Base-by-base conservation (phyloP, 176 grass and related monocot species). In the Cocos nucifera region DNA sequence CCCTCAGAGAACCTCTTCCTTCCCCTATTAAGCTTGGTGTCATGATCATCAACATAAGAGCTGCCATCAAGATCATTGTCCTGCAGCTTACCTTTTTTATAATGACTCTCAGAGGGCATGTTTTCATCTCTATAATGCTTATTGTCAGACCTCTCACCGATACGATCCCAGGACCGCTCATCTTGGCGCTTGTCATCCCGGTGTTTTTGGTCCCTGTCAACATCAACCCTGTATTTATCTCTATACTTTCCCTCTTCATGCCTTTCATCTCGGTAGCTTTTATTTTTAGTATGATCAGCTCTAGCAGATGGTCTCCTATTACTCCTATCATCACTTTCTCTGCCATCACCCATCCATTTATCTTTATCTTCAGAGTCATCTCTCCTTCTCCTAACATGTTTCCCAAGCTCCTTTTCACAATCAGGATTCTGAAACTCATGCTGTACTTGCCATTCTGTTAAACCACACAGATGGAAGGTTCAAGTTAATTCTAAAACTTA, bases 1-100 rank as follows among this genome's bases (percentile, higher is more conserved):
- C 80, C 82, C 57, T 86, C 63, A 56, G 61, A 73, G 22, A 27
- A 30, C 30, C 53, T 73, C 64, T 77, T 86, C 57, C 64, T 81
- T 39, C 72, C 72, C 63, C 74, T 86, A 29, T 74, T 86, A 54
- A 69, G 56, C 57, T 69, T 86, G 19, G 26, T 58, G 30, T 30
- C 72, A 56, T 20, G n/a, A 28, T 24, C 49, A 55, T 64, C 77
- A 57, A 61, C n/a, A 73, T 61, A 67, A 19, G 39, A 48, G 29
- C 53, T 50, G 15, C 52, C 58, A 50, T 69, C 59, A 44, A 9
- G 8, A 26, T 78, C 67, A 29, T 4, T 50, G 22, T 73, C 51
- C 51, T 64, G 54, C 61, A 62, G 30, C 49, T 49, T 82, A 57
- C 15, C 63, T 66, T 58, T 82, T 39, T n/a, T 67, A 60, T 80